Percentiles rank a stretch among this genome's conserved stretches.
phyloP scores from a whole-genome alignment of 805 yeast genomes.

The Candida nemodendra region DNA sequence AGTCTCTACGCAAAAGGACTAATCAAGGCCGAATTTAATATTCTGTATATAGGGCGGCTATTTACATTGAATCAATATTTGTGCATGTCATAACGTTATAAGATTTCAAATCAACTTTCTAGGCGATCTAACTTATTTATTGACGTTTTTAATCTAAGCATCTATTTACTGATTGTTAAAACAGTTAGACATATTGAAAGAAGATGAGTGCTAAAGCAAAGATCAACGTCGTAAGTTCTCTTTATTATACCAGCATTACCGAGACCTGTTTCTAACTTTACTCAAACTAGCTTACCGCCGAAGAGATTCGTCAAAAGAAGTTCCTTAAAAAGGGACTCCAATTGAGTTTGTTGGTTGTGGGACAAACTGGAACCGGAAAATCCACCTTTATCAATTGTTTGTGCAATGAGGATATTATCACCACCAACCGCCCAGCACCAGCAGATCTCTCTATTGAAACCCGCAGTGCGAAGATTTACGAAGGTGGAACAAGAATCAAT shows the following conservation, averaged over 20 bases:
- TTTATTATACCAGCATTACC: background rate
- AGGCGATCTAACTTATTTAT: too few species aligned
- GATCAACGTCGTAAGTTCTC: slow-evolving; percentile 20
- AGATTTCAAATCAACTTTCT: too few species aligned
- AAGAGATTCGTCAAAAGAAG: slow-evolving; percentile 40
- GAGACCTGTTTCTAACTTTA: too few species aligned
- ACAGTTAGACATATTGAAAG: too few species aligned
- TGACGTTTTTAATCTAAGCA: too few species aligned
- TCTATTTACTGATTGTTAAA: too few species aligned
- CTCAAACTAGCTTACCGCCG: slow-evolving; percentile 30
- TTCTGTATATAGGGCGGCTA: too few species aligned
- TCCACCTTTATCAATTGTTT: slow-evolving; percentile 78
- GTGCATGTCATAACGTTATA: too few species aligned
- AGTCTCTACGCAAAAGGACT: too few species aligned
- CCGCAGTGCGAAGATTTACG: slow-evolving; percentile 34
- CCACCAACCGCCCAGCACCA: slow-evolving; percentile 39
- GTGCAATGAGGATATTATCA: slow-evolving; percentile 53
- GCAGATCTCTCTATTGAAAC: slow-evolving; percentile 31
- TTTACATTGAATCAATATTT: too few species aligned
- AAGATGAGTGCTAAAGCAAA: slow-evolving; percentile 23
- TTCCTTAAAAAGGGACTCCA: slow-evolving; percentile 51
- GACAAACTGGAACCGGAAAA: slow-evolving; percentile 69
- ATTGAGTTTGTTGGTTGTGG: slow-evolving; percentile 47
- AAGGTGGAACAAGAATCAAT: slow-evolving; percentile 50
- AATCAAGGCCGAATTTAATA: too few species aligned